Percentiles rank a stretch among this genome's conserved stretches.
phyloP scores from a whole-genome alignment of 768 basidiomycete species.

The Podaxis carcinomalis region DNA sequence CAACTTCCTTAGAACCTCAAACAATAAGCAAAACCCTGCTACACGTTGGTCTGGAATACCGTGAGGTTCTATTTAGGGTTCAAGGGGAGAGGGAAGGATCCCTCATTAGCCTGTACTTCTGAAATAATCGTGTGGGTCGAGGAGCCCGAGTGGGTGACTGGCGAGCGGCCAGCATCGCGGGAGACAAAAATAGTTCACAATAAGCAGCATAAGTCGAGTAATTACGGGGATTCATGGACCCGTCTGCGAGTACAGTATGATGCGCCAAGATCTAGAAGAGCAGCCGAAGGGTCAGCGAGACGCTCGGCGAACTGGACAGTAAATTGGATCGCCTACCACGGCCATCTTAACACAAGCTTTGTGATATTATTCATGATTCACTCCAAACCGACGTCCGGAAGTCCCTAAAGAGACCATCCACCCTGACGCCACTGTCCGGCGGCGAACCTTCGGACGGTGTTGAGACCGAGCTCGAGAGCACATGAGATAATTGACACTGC shows the following conservation, averaged over 20 bases:
- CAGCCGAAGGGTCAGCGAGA: neutral
- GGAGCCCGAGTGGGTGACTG: neutral
- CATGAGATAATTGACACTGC: conserved; percentile 55
- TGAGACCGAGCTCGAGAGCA: conserved; percentile 41
- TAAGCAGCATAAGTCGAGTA: neutral
- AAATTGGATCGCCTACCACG: neutral
- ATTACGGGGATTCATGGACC: neutral
- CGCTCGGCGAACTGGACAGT: neutral
- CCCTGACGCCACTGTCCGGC: conserved; percentile 49
- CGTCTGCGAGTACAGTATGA: neutral
- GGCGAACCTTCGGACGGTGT: conserved; percentile 27
- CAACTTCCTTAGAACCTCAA: neutral
- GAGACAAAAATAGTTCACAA: neutral
- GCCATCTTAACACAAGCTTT: neutral
- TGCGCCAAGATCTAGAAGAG: neutral
- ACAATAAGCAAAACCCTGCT: conserved; percentile 1
- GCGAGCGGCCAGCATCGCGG: neutral
- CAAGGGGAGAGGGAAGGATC: neutral
- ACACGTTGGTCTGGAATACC: neutral
- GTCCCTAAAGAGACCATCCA: conserved; percentile 67
- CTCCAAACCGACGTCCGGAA: conserved; percentile 62
- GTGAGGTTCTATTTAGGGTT: neutral
- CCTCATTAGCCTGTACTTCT: neutral
- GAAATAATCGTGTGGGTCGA: neutral
- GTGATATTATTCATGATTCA: conserved; percentile 28